These are phyloP conservation scores for Silene vulgaris DNA, from an alignment of 179 eudicot genomes.

Conservation along the genomic window DNA sequence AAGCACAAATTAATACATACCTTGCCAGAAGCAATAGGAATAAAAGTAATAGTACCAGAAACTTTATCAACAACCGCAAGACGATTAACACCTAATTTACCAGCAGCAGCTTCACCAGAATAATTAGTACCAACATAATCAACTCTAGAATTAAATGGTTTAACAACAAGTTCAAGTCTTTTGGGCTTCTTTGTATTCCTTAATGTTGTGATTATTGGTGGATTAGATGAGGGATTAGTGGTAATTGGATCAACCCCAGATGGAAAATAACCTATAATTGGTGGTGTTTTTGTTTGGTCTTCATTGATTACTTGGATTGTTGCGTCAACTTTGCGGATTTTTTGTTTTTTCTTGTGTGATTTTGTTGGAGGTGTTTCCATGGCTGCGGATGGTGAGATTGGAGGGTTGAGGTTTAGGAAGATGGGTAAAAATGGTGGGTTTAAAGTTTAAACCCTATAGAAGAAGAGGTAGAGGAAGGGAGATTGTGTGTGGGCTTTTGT, in stretches of 20 bases:
- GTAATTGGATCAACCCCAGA: conserved; percentile 51
- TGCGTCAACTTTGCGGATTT: conserved; percentile 17
- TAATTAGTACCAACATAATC: conserved; percentile 60
- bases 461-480: not conserved
- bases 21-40: conserved; percentile 66
- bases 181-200: conserved; percentile 32
- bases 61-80: conserved; percentile 55
- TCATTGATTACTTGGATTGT: conserved; percentile 34
- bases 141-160: conserved; percentile 39
- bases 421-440: not conserved
- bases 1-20: conserved; percentile 25
- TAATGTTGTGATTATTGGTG: conserved; percentile 33
- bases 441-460: not conserved
- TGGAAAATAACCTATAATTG: conserved; percentile 65
- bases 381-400: not conserved
- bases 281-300: conserved; percentile 38
- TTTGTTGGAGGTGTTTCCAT: conserved; percentile 21
- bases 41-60: conserved; percentile 43
- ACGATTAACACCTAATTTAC: conserved; percentile 22
- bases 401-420: not conserved
- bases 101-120: conserved; percentile 59
- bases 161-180: conserved; percentile 60
- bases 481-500: not conserved
- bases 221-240: not conserved
- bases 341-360: conserved; percentile 26